A percentile compares a stretch with the other conserved stretches of the same genome.
These are phyloP conservation scores for Colletotrichum sp. DNA, from an alignment of 2,329 filamentous ascomycete genomes.

Conservation along the genomic window DNA sequence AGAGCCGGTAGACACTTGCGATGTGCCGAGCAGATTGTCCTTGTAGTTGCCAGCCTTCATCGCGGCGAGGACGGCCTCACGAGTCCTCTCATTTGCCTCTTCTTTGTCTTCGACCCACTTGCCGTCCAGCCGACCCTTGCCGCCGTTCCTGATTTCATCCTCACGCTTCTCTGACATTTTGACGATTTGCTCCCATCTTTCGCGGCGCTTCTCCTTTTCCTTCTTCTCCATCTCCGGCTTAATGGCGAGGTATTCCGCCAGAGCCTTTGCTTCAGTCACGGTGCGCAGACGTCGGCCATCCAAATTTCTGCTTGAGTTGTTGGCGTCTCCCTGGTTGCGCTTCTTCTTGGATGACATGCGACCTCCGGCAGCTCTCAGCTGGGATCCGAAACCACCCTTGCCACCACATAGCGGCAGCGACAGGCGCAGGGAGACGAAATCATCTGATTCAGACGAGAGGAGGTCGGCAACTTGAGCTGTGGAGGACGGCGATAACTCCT, in stretches of 20 bases:
- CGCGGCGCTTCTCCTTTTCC: constrained; percentile 84
- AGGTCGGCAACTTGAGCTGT: constrained; percentile 63
- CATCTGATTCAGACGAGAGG: constrained; percentile 61
- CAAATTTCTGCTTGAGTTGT: constrained; percentile 90
- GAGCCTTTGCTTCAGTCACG: constrained; percentile 91
- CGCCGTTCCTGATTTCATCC: constrained; percentile 79
- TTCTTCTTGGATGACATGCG: constrained; percentile 98
- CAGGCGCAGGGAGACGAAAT: constrained; percentile 83
- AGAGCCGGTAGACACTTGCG: constrained; percentile 50
- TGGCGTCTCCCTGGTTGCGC: constrained; percentile 80
- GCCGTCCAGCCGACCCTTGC: constrained; percentile 76
- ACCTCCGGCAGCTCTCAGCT: constrained; percentile 93
- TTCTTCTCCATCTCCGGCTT: constrained; percentile 98
- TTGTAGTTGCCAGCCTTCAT: constrained; percentile 69
- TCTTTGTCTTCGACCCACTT: constrained; percentile 97
- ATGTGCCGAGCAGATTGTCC: constrained; percentile 63
- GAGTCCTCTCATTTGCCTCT: constrained; percentile 82
- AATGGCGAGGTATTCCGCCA: constrained; percentile 92
- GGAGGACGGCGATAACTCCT: constrained; percentile 64
- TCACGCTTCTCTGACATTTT: constrained; percentile 83
- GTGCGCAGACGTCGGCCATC: constrained; percentile 90
- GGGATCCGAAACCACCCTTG: constrained; percentile 97
- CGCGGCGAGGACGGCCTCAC: constrained; percentile 74
- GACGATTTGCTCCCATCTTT: constrained; percentile 88
- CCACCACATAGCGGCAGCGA: constrained; percentile 83